phyloP scores from a whole-genome alignment of 768 basidiomycete species.

The Gautieria morchelliformis region DNA sequence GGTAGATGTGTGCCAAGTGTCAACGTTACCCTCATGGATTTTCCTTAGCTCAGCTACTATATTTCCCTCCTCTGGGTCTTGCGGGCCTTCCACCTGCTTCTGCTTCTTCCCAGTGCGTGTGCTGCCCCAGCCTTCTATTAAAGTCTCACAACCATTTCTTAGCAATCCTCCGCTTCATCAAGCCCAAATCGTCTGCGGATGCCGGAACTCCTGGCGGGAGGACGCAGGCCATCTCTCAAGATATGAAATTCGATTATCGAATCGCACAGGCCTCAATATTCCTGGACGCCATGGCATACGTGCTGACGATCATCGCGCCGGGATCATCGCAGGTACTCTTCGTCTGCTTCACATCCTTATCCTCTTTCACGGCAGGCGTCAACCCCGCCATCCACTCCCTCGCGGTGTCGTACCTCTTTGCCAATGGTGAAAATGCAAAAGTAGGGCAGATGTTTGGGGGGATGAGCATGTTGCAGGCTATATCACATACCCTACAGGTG shows the following conservation, averaged over 20 bases:
- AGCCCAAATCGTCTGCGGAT: conserved; percentile 19
- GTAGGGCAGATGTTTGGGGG: conserved; percentile 18
- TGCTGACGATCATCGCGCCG: conserved; percentile 41
- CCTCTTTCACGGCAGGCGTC: conserved; percentile 59
- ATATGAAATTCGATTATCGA: conserved; percentile 60
- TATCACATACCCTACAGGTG: conserved; percentile 7
- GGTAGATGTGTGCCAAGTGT: conserved; percentile 7
- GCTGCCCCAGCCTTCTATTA: background rate
- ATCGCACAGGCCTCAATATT: conserved; percentile 55
- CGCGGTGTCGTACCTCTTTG: conserved; percentile 36
- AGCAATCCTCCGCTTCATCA: conserved; percentile 4
- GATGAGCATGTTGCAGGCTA: conserved; percentile 15
- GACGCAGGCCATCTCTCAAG: conserved; percentile 47
- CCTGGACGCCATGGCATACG: conserved; percentile 56
- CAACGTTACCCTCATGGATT: background rate
- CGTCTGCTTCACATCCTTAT: conserved; percentile 49
- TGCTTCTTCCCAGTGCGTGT: conserved; percentile 58
- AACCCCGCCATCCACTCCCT: conserved; percentile 63
- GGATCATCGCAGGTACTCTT: conserved; percentile 34
- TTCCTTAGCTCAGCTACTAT: conserved; percentile 12
- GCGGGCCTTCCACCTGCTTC: conserved; percentile 55
- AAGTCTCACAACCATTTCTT: conserved; percentile 8
- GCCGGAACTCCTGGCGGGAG: conserved; percentile 21
- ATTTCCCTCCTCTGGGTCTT: conserved; percentile 34
- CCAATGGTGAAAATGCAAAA: conserved; percentile 6